Evolutionary conservation across 1,284 basidiomycete species (phyloP), one percentile per base, ranked within the genome.

Genomic region (Anthracocystis setariae): DNA sequence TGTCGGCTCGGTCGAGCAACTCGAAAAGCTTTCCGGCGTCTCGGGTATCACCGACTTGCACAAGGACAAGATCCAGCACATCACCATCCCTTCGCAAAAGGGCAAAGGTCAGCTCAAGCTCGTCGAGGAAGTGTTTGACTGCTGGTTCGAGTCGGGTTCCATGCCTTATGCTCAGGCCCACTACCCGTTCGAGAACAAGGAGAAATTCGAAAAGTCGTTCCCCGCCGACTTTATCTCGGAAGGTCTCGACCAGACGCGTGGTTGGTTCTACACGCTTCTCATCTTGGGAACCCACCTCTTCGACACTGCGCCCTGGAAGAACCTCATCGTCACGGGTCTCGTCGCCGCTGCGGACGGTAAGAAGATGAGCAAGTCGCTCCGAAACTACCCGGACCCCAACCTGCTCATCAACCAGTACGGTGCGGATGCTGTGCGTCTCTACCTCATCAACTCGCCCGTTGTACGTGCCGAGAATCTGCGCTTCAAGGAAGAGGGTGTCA

Each of bases 141-240:
- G 96, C 83, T 99, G 96, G 96, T 98, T 99, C 83, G 96, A 99
- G 86, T 98, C 95, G 8, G 96, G 96, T 85, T 95, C 94, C 81
- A 99, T 99, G 96, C 96, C 96, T 4, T 99, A 96, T 81, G 96
- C 94, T 2, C 95, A 98, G 82, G 87, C 90, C 13, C 96, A 99
- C 84, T 98, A 96, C 86, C 96, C 96, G 8, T 98, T 98, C 83
- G 95, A 98, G 85, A 96, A 94, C 85, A 91, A 91, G 84, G 94
- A 95, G 53, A 85, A 89, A 48, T 87, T 87, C 76, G 89, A 94
- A 83, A 86, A 86, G 32, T 89, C 89, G 13, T 97, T 94, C 87
- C 96, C 96, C 5, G 96, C 94, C n/a, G 91, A 98, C 82, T 99
- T 99, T 83, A 90, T 98, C 48, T 95, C 91, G 8, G 96, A 99